Conservation (phyloP, 495 filamentous ascomycete genomes). For the Penicillium flavigenum region DNA sequence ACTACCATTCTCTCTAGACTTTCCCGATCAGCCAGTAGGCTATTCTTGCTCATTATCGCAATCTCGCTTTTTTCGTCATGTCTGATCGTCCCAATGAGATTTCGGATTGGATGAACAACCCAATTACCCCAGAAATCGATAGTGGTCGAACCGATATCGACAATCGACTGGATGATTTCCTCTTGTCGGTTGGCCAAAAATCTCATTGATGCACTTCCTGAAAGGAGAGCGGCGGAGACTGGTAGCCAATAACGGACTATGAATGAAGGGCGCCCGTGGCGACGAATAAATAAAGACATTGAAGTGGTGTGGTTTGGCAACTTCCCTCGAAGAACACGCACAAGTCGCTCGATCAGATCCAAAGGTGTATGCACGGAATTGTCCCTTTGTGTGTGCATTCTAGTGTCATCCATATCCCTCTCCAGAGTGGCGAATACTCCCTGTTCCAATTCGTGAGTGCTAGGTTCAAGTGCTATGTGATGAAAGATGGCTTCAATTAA, state of each 20-base stretch:
- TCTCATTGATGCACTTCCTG: constrained; percentile 76
- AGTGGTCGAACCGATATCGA: constrained; percentile 69
- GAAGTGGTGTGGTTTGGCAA: constrained; percentile 61
- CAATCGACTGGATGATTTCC: constrained; percentile 73
- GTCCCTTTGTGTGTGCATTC: constrained; percentile 27
- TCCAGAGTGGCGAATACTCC: constrained; percentile 63
- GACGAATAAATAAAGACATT: constrained; percentile 38
- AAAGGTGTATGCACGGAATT: constrained; percentile 45
- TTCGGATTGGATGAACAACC: constrained; percentile 80
- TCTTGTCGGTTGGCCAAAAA: constrained; percentile 68
- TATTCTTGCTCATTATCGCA: constrained; percentile 90
- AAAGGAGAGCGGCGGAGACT: constrained; percentile 58
- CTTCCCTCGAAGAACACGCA: constrained; percentile 58
- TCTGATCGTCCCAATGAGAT: constrained; percentile 85
- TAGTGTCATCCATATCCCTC: constrained; percentile 53
- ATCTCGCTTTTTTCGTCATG: constrained; percentile 90
- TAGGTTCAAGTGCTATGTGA: constrained; percentile 41
- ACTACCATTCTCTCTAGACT: constrained; percentile 97
- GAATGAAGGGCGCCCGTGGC: constrained; percentile 73
- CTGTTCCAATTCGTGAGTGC: constrained; percentile 69
- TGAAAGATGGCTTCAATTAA: constrained; percentile 79
- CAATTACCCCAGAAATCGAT: constrained; percentile 94
- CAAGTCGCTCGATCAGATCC: constrained; percentile 64
- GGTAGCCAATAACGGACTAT: constrained; percentile 88
- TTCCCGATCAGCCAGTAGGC: constrained; percentile 80